Conservation (phyloP, 2,329 filamentous ascomycete species). For the Fusarium armeniacum region DNA sequence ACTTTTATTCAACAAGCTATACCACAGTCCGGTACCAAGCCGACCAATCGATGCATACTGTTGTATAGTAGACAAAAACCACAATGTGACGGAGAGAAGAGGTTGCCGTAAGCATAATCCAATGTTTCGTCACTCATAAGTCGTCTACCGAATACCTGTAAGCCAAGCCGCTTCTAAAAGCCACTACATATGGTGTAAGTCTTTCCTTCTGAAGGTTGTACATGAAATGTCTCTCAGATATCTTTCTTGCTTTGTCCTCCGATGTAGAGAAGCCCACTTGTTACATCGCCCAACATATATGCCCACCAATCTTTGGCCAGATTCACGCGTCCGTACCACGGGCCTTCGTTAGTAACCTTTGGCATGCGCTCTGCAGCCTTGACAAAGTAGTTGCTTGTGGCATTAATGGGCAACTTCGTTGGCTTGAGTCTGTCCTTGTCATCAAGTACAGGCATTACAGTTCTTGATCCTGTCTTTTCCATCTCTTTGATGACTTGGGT, state of each 20-base stretch:
- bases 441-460: conserved; percentile 61
- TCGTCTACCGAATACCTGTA: neutral
- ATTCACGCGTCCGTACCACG: conserved; percentile 56
- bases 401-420: conserved; percentile 46
- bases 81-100: neutral
- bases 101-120: neutral
- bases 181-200: neutral
- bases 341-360: conserved; percentile 53
- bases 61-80: no score
- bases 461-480: conserved; percentile 60
- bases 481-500: conserved; percentile 67
- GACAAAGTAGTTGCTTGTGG: conserved; percentile 55
- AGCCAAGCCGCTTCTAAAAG: neutral
- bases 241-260: conserved; percentile 47
- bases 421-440: conserved; percentile 46
- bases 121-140: neutral
- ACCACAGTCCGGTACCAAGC: neutral
- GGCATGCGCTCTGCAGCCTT: conserved; percentile 56
- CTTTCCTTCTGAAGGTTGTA: neutral
- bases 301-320: conserved; percentile 52
- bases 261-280: conserved; percentile 53
- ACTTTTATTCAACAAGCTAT: neutral
- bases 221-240: neutral
- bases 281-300: conserved; percentile 51
- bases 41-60: neutral